These are phyloP conservation scores for Cantharellus anzutake DNA, from an alignment of 768 basidiomycete genomes.

Conservation along the genomic window DNA sequence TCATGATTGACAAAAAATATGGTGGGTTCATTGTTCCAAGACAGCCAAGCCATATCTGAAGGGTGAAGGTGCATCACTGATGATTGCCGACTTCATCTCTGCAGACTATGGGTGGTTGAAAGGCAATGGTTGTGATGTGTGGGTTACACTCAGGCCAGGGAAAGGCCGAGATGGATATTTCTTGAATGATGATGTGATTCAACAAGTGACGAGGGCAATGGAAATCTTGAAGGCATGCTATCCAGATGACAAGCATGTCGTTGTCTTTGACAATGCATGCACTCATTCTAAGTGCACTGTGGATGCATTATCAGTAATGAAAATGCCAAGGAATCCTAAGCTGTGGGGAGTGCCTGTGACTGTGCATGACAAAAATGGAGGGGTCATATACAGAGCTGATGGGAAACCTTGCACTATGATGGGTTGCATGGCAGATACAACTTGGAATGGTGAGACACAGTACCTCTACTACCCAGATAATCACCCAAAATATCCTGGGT, in stretches of 20 bases:
- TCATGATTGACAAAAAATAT: constrained; percentile 16
- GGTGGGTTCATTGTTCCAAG: constrained; percentile 17
- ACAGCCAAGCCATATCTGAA: constrained; percentile 19
- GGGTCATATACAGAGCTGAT: background rate
- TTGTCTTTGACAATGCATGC: constrained; percentile 19
- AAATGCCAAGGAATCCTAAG: constrained; percentile 18
- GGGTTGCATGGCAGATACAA: background rate
- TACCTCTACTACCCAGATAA: constrained; percentile 18
- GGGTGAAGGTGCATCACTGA: constrained; percentile 22
- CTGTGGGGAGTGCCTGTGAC: background rate
- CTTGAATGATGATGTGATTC: constrained; percentile 12
- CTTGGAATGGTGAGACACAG: constrained; percentile 12
- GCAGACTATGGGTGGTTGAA: constrained; percentile 9
- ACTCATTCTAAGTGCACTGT: constrained; percentile 19
- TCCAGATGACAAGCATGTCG: constrained; percentile 17
- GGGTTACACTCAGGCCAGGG: constrained; percentile 1
- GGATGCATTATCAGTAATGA: constrained; percentile 17
- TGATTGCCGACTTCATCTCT: constrained; percentile 22
- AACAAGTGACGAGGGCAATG: constrained; percentile 15
- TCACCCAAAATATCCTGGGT: constrained; percentile 17
- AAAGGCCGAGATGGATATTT: constrained; percentile 8
- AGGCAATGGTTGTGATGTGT: background rate
- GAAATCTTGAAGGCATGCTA: constrained; percentile 20
- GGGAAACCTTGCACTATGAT: background rate
- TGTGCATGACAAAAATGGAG: background rate